Base-by-base conservation (phyloP, 2,329 filamentous ascomycete genomes). In the Meredithiella fracta region DNA sequence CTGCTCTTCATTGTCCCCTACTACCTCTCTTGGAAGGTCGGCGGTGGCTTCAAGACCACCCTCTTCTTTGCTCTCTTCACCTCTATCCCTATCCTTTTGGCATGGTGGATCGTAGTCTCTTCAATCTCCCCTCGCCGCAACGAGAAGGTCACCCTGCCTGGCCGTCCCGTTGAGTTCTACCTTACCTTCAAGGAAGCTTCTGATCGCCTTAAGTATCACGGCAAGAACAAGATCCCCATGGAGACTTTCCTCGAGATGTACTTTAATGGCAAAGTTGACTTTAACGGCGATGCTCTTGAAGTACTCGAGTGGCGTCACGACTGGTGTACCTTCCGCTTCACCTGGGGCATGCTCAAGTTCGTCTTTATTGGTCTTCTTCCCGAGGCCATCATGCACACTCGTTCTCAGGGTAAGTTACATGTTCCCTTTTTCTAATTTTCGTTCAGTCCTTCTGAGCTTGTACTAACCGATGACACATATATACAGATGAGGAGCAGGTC, bases 211-310 rank as follows among this genome's bases (percentile, higher is more conserved):
- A 87, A 82, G 71, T 92, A 88, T 72, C 76, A 78, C 62, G 86
- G 86, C 68, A 77, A 77, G 69, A 85, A 78, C 72, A 90, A 85
- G 73, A 88, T 92, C 59, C 83, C 88, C 55, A 84, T 94, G 75
- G 84, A 94, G 74, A 94, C 88, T 23, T 97, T 97, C 76, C 83
- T 94, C 67, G 90, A 96, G 72, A 94, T 91, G 85, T 97, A 96
- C 77, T 94, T 97, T 70, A 85, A 92, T 66, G 88, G 87, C 58
- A 82, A 94, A 58, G 89, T 95, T 61, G 88, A 95, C 63, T 91
- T 96, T 77, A 97, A 95, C 69, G 90, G 89, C 58, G 92, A 97
- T 70, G 80, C 77, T 64, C 77, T 97, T 60, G 91, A 97, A 66
- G 75, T 86, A 51, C 72, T 97, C 70, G 92, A 97, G 72, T 92